Percentiles rank a stretch among this genome's conserved stretches.
Conservation (phyloP, 2,329 filamentous ascomycete genomes). For the Scleromitrula shiraiana region DNA sequence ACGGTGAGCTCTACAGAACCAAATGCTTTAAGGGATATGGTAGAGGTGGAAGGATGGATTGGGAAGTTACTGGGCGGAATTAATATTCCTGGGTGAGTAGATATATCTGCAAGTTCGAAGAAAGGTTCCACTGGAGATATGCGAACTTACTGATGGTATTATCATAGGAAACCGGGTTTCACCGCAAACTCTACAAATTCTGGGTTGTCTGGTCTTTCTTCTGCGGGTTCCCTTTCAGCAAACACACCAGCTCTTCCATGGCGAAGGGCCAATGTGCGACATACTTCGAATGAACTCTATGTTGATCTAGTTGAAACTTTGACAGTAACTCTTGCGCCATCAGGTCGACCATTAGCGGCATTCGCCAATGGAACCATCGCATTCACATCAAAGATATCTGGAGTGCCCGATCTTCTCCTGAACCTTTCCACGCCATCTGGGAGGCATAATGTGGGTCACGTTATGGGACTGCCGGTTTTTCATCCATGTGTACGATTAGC, state of each 20-base stretch:
- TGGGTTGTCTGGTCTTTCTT: slow-evolving; percentile 29
- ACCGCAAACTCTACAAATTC: slow-evolving; percentile 22
- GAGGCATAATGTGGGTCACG: slow-evolving; percentile 63
- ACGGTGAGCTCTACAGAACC: slow-evolving; percentile 85
- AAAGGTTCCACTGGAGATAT: too few species aligned
- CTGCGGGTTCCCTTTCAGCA: slow-evolving; percentile 28
- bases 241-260: slow-evolving; percentile 63
- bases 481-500: slow-evolving; percentile 89
- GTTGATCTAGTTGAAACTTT: slow-evolving; percentile 92
- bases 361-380: slow-evolving; percentile 88
- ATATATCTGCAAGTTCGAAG: neutral
- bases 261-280: slow-evolving; percentile 84
- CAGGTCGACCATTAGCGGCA: slow-evolving; percentile 76
- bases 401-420: slow-evolving; percentile 82
- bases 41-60: slow-evolving; percentile 86
- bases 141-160: neutral
- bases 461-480: slow-evolving; percentile 86
- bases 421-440: slow-evolving; percentile 73
- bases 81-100: slow-evolving; percentile 62
- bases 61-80: slow-evolving; percentile 85
- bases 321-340: slow-evolving; percentile 80
- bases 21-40: slow-evolving; percentile 82
- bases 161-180: slow-evolving; percentile 26
- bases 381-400: slow-evolving; percentile 91
- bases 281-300: slow-evolving; percentile 95